Conservation (phyloP, 352 stramenopile species). For the Globisporangium polare region DNA sequence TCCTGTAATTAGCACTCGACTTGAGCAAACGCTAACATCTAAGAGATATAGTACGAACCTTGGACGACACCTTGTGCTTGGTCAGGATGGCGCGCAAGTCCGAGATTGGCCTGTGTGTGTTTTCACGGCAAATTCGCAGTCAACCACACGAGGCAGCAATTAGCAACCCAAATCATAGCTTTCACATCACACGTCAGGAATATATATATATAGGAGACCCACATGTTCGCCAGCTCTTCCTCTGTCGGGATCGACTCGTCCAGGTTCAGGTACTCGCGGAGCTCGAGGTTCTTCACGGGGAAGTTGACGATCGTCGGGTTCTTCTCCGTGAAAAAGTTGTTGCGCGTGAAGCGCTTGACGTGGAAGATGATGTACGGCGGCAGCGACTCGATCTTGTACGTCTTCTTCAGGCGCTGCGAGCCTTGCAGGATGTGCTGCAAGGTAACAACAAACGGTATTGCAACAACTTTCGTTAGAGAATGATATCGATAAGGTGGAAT, state of each 20-base stretch:
- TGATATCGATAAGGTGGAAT: background rate
- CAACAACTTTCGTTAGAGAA: background rate
- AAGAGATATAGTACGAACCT: slow-evolving; percentile 19
- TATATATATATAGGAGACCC: background rate
- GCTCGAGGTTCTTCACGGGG: slow-evolving; percentile 98
- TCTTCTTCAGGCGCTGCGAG: slow-evolving; percentile 82
- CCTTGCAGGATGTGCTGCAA: slow-evolving; percentile 75
- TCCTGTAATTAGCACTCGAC: background rate
- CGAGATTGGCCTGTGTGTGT: slow-evolving; percentile 42
- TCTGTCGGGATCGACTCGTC: slow-evolving; percentile 42
- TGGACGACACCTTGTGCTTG: slow-evolving; percentile 44
- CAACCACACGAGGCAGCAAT: background rate
- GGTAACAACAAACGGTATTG: background rate
- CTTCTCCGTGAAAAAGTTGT: slow-evolving; percentile 99
- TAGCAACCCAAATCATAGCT: background rate
- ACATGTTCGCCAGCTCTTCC: slow-evolving; percentile 50
- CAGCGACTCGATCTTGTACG: slow-evolving; percentile 92
- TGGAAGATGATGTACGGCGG: slow-evolving; percentile 97
- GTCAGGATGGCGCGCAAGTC: slow-evolving; percentile 58
- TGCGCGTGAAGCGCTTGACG: slow-evolving; percentile 96
- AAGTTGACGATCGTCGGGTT: slow-evolving; percentile 99
- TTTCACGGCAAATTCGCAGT: background rate
- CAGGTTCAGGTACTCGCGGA: slow-evolving; percentile 87
- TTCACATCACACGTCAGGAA: too few species aligned
- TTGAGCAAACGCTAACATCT: too few species aligned